A percentile compares a stretch with the other conserved stretches of the same genome.
Conservation (phyloP, 768 basidiomycete genomes). For the Lactarius indigo region DNA sequence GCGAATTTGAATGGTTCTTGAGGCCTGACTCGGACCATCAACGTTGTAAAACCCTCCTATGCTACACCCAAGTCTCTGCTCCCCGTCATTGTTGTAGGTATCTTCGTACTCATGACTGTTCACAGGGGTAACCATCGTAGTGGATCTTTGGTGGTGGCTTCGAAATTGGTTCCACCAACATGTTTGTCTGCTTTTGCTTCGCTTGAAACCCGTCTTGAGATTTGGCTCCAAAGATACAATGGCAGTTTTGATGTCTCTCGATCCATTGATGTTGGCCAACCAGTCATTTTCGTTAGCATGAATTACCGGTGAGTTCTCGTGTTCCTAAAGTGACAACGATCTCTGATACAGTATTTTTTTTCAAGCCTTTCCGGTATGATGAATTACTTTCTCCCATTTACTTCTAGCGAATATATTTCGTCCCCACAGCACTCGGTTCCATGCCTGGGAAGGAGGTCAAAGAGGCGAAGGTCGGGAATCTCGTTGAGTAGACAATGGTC, state of each 20-base stretch:
- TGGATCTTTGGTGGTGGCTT: constrained; percentile 30
- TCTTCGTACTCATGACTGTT: background rate
- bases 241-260: constrained; percentile 27
- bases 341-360: background rate
- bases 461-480: constrained; percentile 51
- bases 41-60: constrained; percentile 26
- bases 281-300: constrained; percentile 30
- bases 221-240: constrained; percentile 21
- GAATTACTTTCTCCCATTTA: background rate
- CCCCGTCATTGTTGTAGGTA: constrained; percentile 29
- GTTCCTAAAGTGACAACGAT: background rate
- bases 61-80: constrained; percentile 16
- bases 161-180: constrained; percentile 11
- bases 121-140: constrained; percentile 2
- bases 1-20: background rate
- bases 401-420: background rate
- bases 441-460: constrained; percentile 50
- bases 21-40: constrained; percentile 31
- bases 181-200: constrained; percentile 3
- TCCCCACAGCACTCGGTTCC: constrained; percentile 44
- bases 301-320: constrained; percentile 29
- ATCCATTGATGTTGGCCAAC: constrained; percentile 27
- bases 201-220: background rate
- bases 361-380: constrained; percentile 22
- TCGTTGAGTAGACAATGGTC: constrained; percentile 38